Percentiles rank a stretch among this genome's conserved stretches.
These are phyloP conservation scores for Backusella tarrabulga DNA, from an alignment of 192 early-diverging fungal genomes.

Conservation along the genomic window DNA sequence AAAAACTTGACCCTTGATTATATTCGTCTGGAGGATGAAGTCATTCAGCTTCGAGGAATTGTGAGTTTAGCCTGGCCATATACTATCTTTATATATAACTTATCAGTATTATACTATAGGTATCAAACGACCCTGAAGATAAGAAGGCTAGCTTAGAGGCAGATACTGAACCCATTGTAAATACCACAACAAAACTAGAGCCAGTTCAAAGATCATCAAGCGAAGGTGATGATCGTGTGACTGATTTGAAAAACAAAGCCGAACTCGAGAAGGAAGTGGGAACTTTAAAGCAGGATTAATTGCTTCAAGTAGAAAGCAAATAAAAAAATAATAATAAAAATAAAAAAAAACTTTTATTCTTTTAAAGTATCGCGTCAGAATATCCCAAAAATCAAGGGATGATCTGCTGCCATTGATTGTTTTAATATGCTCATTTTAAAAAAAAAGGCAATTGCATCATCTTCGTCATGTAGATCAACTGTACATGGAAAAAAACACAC, in stretches of 20 bases:
- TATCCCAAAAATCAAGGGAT: background rate
- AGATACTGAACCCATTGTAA: constrained; percentile 5
- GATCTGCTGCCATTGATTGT: no score
- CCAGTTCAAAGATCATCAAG: background rate
- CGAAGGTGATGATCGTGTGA: background rate
- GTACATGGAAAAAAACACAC: background rate
- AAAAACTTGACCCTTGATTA: constrained; percentile 48
- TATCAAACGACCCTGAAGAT: background rate
- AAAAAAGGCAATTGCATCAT: background rate
- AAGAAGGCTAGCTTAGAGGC: background rate
- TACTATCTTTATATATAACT: background rate
- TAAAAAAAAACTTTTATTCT: no score
- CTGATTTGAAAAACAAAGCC: background rate
- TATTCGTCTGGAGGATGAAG: constrained; percentile 42
- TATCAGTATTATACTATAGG: background rate
- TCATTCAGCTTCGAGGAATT: constrained; percentile 7
- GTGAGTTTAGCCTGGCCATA: background rate
- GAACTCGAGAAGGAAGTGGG: background rate
- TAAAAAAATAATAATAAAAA: background rate
- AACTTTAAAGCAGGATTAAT: background rate
- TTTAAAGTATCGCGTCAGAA: background rate
- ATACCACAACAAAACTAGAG: background rate
- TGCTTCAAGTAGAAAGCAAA: background rate
- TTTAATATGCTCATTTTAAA: no score
- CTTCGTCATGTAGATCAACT: background rate